phyloP scores from a whole-genome alignment of 192 early-diverging fungal genomes.

The Coemansia sp. region DNA sequence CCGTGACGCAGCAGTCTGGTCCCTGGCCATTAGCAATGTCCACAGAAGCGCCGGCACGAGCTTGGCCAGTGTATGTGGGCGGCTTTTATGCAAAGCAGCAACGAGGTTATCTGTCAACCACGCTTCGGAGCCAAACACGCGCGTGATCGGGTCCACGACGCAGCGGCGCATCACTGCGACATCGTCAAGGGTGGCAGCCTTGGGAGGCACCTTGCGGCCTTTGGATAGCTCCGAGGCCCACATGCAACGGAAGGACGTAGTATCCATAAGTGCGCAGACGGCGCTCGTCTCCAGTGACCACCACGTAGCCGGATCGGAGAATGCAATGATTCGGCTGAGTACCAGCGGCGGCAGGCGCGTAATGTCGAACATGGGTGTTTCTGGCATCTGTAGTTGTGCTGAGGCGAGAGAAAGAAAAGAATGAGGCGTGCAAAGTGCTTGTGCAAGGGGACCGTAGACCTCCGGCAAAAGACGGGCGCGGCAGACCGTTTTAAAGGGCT shows the following conservation, averaged over 20 bases:
- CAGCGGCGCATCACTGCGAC: neutral
- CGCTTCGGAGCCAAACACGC: slow-evolving; percentile 7
- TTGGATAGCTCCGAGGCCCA: slow-evolving; percentile 19
- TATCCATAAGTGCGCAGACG: slow-evolving; percentile 8
- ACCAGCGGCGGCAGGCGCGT: slow-evolving; percentile 12
- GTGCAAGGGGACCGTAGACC: too few species aligned
- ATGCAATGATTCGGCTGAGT: slow-evolving; percentile 15
- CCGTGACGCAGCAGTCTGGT: slow-evolving; percentile 3
- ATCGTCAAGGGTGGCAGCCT: neutral
- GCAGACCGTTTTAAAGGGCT: too few species aligned
- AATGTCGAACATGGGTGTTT: slow-evolving; percentile 6
- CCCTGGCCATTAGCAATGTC: neutral
- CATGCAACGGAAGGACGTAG: slow-evolving; percentile 22
- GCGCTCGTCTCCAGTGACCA: neutral
- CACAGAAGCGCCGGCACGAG: slow-evolving; percentile 15
- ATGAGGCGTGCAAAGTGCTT: too few species aligned
- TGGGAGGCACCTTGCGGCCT: neutral
- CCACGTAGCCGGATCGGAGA: slow-evolving; percentile 18
- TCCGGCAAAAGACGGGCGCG: too few species aligned
- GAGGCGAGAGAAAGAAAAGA: too few species aligned
- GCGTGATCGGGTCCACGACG: slow-evolving; percentile 11
- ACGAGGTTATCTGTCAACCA: slow-evolving; percentile 28
- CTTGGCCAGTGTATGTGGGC: slow-evolving; percentile 1
- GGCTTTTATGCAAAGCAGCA: slow-evolving; percentile 7
- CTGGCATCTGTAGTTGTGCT: too few species aligned